Evolutionary conservation across 2,329 filamentous ascomycete species (phyloP).

Genomic region (Diaporthe destruens): DNA sequence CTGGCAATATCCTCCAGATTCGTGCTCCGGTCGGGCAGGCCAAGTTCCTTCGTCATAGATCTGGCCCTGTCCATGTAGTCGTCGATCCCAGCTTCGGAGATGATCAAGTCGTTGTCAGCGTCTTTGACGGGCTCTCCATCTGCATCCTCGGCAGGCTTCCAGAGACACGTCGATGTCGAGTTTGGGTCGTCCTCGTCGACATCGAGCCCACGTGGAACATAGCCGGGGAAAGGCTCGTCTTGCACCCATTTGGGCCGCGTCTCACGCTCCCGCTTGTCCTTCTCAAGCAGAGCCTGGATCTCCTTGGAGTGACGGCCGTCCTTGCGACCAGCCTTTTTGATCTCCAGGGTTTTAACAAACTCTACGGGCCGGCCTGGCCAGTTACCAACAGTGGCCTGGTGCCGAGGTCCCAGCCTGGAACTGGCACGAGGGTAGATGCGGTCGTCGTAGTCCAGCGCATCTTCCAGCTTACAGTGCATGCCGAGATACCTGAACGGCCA

Average conservation of each 20-base stretch:
- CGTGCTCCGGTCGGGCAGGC: conserved; percentile 81
- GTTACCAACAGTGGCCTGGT: conserved; percentile 86
- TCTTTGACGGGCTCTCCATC: conserved; percentile 31
- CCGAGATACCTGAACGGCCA: conserved; percentile 98
- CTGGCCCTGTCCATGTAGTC: conserved; percentile 81
- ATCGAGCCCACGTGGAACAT: conserved; percentile 87
- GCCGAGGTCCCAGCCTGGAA: conserved; percentile 88
- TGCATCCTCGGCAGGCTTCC: conserved; percentile 73
- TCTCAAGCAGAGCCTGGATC: conserved; percentile 81
- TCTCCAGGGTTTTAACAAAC: conserved; percentile 88
- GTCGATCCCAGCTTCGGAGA: conserved; percentile 65
- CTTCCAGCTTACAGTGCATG: conserved; percentile 94
- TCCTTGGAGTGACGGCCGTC: conserved; percentile 85
- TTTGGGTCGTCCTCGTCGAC: conserved; percentile 76
- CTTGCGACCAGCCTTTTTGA: conserved; percentile 85
- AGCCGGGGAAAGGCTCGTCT: conserved; percentile 85
- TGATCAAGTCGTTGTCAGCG: conserved; percentile 48
- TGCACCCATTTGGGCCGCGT: conserved; percentile 93
- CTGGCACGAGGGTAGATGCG: conserved; percentile 96
- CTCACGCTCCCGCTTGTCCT: conserved; percentile 82
- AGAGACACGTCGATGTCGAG: conserved; percentile 81
- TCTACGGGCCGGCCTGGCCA: conserved; percentile 93
- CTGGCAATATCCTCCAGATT: conserved; percentile 90
- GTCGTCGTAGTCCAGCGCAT: conserved; percentile 96
- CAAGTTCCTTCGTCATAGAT: conserved; percentile 72